Evolutionary conservation across 306 rosid species (phyloP).

Genomic region (Glycine tomentella): DNA sequence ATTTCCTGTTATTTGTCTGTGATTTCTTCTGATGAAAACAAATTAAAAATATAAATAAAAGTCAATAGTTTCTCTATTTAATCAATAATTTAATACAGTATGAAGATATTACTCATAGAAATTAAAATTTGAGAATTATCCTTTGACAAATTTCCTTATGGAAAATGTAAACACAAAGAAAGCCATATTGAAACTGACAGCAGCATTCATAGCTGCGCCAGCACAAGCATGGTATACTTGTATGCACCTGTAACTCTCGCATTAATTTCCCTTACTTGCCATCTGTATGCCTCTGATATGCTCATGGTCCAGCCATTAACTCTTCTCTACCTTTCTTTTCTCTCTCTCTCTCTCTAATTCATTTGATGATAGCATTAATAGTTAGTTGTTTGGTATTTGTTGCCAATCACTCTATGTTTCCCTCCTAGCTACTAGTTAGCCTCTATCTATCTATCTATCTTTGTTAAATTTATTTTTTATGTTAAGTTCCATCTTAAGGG

Average conservation of each 20-base stretch:
- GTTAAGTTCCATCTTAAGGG: background rate
- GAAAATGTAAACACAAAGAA: background rate
- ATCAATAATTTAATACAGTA: background rate
- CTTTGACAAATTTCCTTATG: background rate
- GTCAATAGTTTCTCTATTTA: no score
- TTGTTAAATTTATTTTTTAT: background rate
- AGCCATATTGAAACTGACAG: background rate
- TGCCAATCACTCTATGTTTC: background rate
- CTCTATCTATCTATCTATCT: background rate
- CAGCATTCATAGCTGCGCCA: slow-evolving; percentile 43
- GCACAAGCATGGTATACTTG: slow-evolving; percentile 44
- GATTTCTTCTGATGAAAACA: no score
- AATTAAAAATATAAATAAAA: no score
- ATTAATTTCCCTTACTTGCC: slow-evolving; percentile 61
- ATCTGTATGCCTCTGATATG: slow-evolving; percentile 51
- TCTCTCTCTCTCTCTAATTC: slow-evolving; percentile 32
- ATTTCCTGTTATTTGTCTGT: no score
- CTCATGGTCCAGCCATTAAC: slow-evolving; percentile 31
- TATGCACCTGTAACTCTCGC: slow-evolving; percentile 40
- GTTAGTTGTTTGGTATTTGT: slow-evolving; percentile 75
- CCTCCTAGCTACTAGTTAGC: background rate
- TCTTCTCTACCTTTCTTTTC: background rate
- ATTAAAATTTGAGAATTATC: background rate
- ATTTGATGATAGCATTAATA: slow-evolving; percentile 48
- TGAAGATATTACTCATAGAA: background rate